These are phyloP conservation scores for Spinacia oleracea DNA, from an alignment of 179 eudicot species.

Conservation along the genomic window DNA sequence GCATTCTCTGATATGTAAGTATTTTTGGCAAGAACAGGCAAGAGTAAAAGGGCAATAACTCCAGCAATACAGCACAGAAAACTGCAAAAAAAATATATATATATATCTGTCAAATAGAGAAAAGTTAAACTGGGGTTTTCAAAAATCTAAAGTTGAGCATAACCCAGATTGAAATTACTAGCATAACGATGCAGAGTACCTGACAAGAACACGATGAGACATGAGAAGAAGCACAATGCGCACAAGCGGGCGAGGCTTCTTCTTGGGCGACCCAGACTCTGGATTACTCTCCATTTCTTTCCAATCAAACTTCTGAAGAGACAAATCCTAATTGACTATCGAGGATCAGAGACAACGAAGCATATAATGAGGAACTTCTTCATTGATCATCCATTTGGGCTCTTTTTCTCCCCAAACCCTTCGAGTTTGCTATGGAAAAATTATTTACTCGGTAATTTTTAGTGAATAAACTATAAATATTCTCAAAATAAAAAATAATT, in stretches of 20 bases:
- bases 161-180: background rate
- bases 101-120: background rate
- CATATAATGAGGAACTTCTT: background rate
- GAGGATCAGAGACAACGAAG: background rate
- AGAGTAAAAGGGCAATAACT: slow-evolving; percentile 64
- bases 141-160: background rate
- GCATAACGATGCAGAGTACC: slow-evolving; percentile 34
- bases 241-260: slow-evolving; percentile 68
- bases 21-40: slow-evolving; percentile 84
- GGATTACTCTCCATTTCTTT: slow-evolving; percentile 6
- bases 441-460: too few species aligned
- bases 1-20: slow-evolving; percentile 96
- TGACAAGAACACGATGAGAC: slow-evolving; percentile 63
- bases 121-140: background rate
- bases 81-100: slow-evolving; percentile 35
- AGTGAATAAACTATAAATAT: too few species aligned
- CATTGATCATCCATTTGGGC: background rate
- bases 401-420: too few species aligned
- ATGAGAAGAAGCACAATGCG: slow-evolving; percentile 64
- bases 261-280: slow-evolving; percentile 19
- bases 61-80: slow-evolving; percentile 70
- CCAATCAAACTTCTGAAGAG: background rate
- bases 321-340: background rate
- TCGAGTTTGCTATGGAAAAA: too few species aligned
- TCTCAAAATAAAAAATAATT: too few species aligned